These are phyloP conservation scores for Solanum clarkiae DNA, from an alignment of 257 asterid species.

Conservation along the genomic window DNA sequence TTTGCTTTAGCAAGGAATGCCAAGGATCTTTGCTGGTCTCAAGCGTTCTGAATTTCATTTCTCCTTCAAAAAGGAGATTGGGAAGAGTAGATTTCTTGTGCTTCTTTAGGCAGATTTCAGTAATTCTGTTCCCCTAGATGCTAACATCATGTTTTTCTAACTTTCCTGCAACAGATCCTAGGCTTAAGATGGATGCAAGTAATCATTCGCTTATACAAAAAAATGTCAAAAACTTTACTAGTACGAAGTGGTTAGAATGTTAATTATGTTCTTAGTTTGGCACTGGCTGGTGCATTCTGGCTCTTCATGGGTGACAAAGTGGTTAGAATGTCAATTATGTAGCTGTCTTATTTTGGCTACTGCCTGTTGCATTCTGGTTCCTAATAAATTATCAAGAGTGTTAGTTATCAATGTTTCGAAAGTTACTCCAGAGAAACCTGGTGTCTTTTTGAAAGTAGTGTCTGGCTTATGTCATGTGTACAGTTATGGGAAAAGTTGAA, in stretches of 20 bases:
- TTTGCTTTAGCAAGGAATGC: background rate
- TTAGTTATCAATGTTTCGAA: background rate
- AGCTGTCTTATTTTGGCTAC: background rate
- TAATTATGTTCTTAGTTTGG: background rate
- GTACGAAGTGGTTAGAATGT: background rate
- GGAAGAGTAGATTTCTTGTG: background rate
- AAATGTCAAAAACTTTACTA: background rate
- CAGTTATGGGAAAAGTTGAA: conserved; percentile 99
- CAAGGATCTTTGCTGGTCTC: background rate
- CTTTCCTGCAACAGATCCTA: background rate
- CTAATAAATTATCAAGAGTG: background rate
- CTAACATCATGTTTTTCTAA: background rate
- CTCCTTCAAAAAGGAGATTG: background rate
- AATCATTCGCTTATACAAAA: background rate
- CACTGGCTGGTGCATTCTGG: background rate
- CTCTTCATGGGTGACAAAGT: background rate
- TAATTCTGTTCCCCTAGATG: background rate
- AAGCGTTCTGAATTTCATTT: background rate
- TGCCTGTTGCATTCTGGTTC: background rate
- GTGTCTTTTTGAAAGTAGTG: background rate
- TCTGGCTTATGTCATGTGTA: background rate
- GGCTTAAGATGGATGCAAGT: background rate
- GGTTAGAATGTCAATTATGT: background rate
- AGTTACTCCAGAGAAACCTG: background rate
- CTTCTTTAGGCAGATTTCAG: background rate